Conservation (phyloP, 257 asterid species). For the Scutellaria baicalensis region DNA sequence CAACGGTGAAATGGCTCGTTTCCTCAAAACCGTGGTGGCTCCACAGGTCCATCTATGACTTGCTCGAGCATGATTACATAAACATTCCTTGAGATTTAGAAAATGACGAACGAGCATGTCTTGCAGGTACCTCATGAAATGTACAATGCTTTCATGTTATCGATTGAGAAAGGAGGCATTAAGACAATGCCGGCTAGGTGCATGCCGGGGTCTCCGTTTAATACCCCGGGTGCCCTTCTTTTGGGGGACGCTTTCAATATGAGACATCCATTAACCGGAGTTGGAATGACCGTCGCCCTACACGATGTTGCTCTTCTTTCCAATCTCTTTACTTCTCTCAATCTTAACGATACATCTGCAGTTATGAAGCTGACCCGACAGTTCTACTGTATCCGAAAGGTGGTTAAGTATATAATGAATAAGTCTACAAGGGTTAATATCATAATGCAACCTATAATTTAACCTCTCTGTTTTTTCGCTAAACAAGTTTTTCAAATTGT, state of each 20-base stretch:
- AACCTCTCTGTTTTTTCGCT: no score
- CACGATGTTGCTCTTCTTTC: conserved; percentile 11
- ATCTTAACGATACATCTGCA: conserved; percentile 10
- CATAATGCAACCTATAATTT: no score
- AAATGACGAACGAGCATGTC: background rate
- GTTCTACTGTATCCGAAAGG: conserved; percentile 26
- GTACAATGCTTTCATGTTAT: background rate
- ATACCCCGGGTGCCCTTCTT: conserved; percentile 21
- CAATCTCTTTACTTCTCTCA: conserved; percentile 13
- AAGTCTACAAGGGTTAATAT: background rate
- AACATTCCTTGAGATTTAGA: background rate
- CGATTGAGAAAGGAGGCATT: conserved; percentile 14
- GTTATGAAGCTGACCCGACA: conserved; percentile 9
- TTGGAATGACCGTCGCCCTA: conserved; percentile 28
- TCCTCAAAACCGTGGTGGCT: conserved; percentile 15
- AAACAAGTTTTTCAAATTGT: no score
- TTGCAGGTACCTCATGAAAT: conserved; percentile 16
- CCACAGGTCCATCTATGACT: conserved; percentile 9
- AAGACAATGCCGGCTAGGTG: conserved; percentile 20
- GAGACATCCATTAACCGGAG: conserved; percentile 24
- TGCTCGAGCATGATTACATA: no score
- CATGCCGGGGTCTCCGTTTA: conserved; percentile 17
- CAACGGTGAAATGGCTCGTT: conserved; percentile 18
- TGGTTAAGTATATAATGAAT: background rate
- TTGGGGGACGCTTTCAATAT: conserved; percentile 27